phyloP scores from a whole-genome alignment of 139 green algal genomes.

The Pseudopediastrum boryanum region DNA sequence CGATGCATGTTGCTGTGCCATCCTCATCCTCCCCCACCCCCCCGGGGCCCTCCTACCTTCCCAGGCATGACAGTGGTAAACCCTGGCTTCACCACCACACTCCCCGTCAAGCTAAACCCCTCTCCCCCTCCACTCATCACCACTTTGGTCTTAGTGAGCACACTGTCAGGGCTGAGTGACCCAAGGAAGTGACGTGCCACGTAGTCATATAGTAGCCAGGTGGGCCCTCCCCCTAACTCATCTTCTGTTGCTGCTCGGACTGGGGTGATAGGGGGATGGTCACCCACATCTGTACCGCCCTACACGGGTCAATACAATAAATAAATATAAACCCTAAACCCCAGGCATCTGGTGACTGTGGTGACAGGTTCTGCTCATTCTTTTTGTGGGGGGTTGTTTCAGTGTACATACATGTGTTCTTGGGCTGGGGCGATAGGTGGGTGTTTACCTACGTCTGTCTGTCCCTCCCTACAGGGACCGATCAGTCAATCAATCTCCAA shows the following conservation, averaged over 20 bases:
- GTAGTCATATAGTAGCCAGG: constrained; percentile 91
- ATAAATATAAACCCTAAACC: no score
- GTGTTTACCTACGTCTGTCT: no score
- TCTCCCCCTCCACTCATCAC: constrained; percentile 63
- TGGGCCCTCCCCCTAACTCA: constrained; percentile 79
- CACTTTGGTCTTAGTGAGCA: constrained; percentile 59
- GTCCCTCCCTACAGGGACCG: no score
- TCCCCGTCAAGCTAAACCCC: constrained; percentile 62
- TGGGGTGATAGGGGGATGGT: constrained; percentile 94
- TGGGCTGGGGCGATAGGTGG: no score
- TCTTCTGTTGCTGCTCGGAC: constrained; percentile 67
- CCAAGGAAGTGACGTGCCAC: constrained; percentile 85
- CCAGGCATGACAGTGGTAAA: constrained; percentile 85
- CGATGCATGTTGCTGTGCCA: no score
- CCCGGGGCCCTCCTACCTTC: constrained; percentile 59
- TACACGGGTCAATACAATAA: constrained; percentile 24
- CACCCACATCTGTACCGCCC: constrained; percentile 75
- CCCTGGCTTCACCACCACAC: constrained; percentile 59
- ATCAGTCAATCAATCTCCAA: no score
- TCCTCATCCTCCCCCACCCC: no score
- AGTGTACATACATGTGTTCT: no score
- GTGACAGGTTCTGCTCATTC: no score
- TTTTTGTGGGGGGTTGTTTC: no score
- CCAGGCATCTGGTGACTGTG: no score
- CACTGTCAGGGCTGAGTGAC: constrained; percentile 63